A percentile compares a stretch with the other conserved stretches of the same genome.
These are phyloP conservation scores for Amborella trichopoda DNA, from an alignment of 164 flowering plant genomes.

Conservation along the genomic window DNA sequence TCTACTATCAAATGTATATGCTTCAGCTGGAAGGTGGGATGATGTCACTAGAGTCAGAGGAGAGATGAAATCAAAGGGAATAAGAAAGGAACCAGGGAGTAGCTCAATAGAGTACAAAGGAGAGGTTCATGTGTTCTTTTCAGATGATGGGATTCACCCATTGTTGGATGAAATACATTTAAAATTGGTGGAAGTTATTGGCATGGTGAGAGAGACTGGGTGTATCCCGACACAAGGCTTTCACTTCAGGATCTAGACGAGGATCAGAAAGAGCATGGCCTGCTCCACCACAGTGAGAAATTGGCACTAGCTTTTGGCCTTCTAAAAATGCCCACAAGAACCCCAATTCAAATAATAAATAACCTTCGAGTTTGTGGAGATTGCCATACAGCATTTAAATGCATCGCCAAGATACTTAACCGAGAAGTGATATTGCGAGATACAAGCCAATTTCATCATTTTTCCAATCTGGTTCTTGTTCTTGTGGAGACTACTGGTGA, in stretches of 20 bases:
- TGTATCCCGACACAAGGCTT: neutral
- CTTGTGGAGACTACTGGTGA: too few relatives aligned
- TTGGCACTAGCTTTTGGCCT: neutral
- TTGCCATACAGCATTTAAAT: too few relatives aligned
- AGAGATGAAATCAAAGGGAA: neutral
- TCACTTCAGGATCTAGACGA: neutral
- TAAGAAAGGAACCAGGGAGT: neutral
- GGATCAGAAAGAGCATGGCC: neutral
- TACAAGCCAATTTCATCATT: too few relatives aligned
- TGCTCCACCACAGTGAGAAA: constrained; percentile 1
- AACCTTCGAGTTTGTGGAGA: neutral
- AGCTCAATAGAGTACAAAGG: neutral
- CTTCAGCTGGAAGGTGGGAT: constrained; percentile 1
- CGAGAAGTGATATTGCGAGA: too few relatives aligned
- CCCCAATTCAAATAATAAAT: neutral
- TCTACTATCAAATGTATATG: neutral
- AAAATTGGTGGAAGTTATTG: neutral
- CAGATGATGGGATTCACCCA: neutral
- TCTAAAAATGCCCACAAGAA: neutral
- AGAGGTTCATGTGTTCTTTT: neutral
- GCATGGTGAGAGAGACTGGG: neutral
- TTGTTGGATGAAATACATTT: neutral
- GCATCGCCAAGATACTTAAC: too few relatives aligned
- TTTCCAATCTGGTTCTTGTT: too few relatives aligned
- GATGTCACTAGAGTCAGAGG: neutral